Percentiles rank a stretch among this genome's conserved stretches.
phyloP scores from a whole-genome alignment of 495 filamentous ascomycete genomes.

The Penicillium dipodomyicola region DNA sequence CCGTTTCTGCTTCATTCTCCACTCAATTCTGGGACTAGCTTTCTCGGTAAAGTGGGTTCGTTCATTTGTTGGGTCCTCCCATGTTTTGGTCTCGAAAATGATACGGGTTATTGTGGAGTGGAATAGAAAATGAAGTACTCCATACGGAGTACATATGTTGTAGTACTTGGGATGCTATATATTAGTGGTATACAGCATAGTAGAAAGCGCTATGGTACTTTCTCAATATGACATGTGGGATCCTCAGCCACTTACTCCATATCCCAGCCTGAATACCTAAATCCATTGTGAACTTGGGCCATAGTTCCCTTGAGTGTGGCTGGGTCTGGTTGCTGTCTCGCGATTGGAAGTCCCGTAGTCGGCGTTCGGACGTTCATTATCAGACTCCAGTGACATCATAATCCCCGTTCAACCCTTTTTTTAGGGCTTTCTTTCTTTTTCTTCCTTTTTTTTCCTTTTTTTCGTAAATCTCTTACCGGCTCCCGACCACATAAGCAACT shows the following conservation, averaged over 20 bases:
- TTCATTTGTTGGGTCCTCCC: not conserved
- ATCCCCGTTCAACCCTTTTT: not conserved
- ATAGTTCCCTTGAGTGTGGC: slow-evolving; percentile 2
- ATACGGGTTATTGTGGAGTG: not conserved
- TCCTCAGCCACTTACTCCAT: slow-evolving; percentile 9
- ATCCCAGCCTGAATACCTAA: not conserved
- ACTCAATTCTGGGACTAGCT: slow-evolving; percentile 3
- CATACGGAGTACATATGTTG: too few species aligned
- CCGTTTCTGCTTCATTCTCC: slow-evolving; percentile 7
- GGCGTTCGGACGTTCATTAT: not conserved
- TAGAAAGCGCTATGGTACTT: not conserved
- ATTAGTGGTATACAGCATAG: not conserved
- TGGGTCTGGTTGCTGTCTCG: not conserved
- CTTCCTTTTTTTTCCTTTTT: too few species aligned
- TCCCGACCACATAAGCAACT: not conserved
- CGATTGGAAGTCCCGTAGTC: not conserved
- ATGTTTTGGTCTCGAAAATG: slow-evolving; percentile 2
- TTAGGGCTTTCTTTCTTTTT: not conserved
- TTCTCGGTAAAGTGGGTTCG: slow-evolving; percentile 10
- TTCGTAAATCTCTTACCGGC: not conserved
- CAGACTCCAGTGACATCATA: slow-evolving; percentile 18
- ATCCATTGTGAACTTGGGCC: not conserved
- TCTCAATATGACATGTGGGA: not conserved
- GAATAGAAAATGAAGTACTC: not conserved
- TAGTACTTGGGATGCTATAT: not conserved